Evolutionary conservation across 2,329 filamentous ascomycete genomes (phyloP), one percentile per base, ranked within the genome.

Genomic region (Drechslerella stenobrocha): DNA sequence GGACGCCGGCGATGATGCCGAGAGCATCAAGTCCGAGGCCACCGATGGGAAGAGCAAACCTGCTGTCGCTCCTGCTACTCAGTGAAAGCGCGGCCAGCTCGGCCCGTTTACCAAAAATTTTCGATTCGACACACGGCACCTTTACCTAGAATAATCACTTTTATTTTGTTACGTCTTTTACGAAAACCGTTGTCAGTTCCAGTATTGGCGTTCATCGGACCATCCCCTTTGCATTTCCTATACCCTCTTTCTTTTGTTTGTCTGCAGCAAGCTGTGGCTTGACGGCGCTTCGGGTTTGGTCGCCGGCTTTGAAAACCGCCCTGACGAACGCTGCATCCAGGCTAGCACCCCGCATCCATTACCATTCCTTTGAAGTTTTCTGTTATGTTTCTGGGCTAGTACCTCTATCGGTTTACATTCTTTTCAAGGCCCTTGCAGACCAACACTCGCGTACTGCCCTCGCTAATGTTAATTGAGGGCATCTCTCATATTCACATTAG

Each of bases 121-220:
- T 30, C 37, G 20, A 26, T 13, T 26, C 24, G 9, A 18, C 34
- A 28, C 26, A 15, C 22, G 2, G 7, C 26, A 22, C 13, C 23
- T 22, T 55, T 53, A n/a, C n/a, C n/a, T 47, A 28, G 35, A 34
- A 44, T 52, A 52, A n/a, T 32, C 13, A 45, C 28, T 55, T n/a
- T 28, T 46, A 45, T 44, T 59, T 67, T 57, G 52, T 56, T 47
- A 67, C 44, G 53, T 55, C 50, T 44, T 57, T 63, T 48, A 63
- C 52, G 64, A 69, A 34, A 22, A 37, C 46, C 45, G 30, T 52
- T 46, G 60, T 57, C 52, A 30, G n/a, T n/a, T 23, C 28, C 51
- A 52, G 40, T 44, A 9, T 46, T 53, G 58, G 64, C 58, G 57
- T 63, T 58, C 23, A 32, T 53, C 47, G 53, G 40, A 28, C 20